Conservation (phyloP, 768 basidiomycete species). For the Boletus patriciae region DNA sequence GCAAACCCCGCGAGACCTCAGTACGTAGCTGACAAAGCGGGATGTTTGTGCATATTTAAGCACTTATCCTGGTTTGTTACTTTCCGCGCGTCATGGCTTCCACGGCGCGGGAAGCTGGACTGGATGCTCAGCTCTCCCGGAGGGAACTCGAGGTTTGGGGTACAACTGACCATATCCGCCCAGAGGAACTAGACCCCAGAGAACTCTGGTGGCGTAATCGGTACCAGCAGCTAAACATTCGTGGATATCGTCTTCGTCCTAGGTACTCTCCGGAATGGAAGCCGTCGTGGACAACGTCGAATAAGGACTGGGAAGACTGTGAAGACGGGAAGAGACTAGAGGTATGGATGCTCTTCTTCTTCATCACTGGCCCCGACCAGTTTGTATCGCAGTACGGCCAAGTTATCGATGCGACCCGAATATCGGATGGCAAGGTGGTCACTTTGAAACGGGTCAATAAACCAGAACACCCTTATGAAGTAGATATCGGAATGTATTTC, state of each 20-base stretch:
- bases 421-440: conserved; percentile 27
- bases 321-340: background rate
- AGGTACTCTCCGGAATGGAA: conserved; percentile 15
- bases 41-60: too few relatives aligned
- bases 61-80: too few relatives aligned
- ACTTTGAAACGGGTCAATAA: conserved; percentile 29
- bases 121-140: background rate
- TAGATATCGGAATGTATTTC: conserved; percentile 23
- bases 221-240: background rate
- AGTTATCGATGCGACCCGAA: conserved; percentile 32
- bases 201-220: conserved; percentile 14
- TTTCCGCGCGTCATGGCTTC: too few relatives aligned
- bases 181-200: conserved; percentile 8
- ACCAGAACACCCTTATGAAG: conserved; percentile 19
- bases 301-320: background rate
- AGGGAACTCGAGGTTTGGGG: background rate
- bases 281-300: conserved; percentile 8
- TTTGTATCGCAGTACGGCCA: background rate
- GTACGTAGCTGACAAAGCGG: too few relatives aligned
- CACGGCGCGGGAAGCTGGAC: background rate
- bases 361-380: too few relatives aligned
- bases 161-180: background rate
- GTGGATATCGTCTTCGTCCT: conserved; percentile 12
- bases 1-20: too few relatives aligned
- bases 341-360: background rate